Evolutionary conservation across 2,329 filamentous ascomycete species (phyloP).

Genomic region (Fusarium virguliforme): DNA sequence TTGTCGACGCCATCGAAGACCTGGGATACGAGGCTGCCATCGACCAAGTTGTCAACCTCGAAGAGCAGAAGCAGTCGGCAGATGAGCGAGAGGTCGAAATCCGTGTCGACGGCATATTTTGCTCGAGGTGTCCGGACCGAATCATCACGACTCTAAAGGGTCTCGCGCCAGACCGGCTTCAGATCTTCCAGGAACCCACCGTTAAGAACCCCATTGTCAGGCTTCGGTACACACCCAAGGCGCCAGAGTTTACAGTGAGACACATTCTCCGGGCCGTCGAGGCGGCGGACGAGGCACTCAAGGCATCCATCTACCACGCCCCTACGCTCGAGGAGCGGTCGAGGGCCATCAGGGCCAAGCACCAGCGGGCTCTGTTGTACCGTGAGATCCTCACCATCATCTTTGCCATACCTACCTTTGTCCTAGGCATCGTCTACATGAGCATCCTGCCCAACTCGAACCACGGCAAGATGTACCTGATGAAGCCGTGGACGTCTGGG

Average conservation of each 20-base stretch:
- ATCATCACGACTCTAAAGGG: slow-evolving; percentile 69
- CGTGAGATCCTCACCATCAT: slow-evolving; percentile 80
- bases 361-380: slow-evolving; percentile 77
- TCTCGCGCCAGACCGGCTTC: slow-evolving; percentile 66
- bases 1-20: slow-evolving; percentile 69
- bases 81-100: slow-evolving; percentile 74
- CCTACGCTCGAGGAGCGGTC: slow-evolving; percentile 89
- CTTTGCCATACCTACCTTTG: slow-evolving; percentile 84
- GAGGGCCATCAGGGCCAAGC: slow-evolving; percentile 77
- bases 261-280: slow-evolving; percentile 79
- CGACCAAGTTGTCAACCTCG: slow-evolving; percentile 64
- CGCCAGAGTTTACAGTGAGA: slow-evolving; percentile 81
- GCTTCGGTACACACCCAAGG: slow-evolving; percentile 78
- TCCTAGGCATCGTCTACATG: slow-evolving; percentile 95
- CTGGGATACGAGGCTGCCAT: slow-evolving; percentile 78
- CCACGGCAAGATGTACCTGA: slow-evolving; percentile 74
- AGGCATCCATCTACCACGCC: slow-evolving; percentile 81
- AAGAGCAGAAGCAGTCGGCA: slow-evolving; percentile 59
- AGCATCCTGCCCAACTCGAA: slow-evolving; percentile 77
- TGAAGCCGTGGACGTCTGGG: slow-evolving; percentile 79
- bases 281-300: slow-evolving; percentile 76
- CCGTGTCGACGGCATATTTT: slow-evolving; percentile 80
- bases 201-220: slow-evolving; percentile 77
- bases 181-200: slow-evolving; percentile 70
- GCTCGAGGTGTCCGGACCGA: slow-evolving; percentile 77